These are phyloP conservation scores for Apophysomyces sp. DNA, from an alignment of 371 early-diverging fungal species.

Conservation along the genomic window DNA sequence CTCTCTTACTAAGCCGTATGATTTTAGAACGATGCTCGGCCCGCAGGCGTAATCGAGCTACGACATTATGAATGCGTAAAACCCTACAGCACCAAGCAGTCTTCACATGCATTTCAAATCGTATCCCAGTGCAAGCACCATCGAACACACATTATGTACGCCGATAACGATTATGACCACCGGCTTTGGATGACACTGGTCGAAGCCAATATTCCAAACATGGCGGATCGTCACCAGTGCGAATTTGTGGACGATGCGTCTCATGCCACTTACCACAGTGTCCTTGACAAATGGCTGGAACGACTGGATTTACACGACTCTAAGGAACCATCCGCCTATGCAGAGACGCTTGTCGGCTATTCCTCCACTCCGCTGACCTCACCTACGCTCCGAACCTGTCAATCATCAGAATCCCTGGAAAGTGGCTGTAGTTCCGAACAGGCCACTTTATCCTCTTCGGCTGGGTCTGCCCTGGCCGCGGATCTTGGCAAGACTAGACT, in stretches of 20 bases:
- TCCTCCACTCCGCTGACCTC: not conserved
- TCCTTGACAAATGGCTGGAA: constrained; percentile 34
- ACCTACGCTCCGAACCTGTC: not conserved
- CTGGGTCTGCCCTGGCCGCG: not conserved
- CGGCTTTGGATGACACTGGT: constrained; percentile 12
- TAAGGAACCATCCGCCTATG: not conserved
- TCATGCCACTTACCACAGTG: constrained; percentile 7
- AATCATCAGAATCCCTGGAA: not conserved
- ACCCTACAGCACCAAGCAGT: constrained; percentile 7
- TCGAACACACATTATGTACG: constrained; percentile 14
- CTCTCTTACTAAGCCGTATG: not conserved
- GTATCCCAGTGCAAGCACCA: constrained; percentile 17
- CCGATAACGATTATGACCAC: constrained; percentile 10
- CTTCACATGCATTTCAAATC: constrained; percentile 12
- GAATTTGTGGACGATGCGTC: constrained; percentile 1
- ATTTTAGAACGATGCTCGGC: constrained; percentile 18
- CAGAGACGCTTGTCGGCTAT: not conserved
- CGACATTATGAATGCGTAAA: constrained; percentile 10
- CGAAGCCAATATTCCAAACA: constrained; percentile 3
- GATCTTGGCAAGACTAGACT: not conserved
- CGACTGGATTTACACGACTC: constrained; percentile 23
- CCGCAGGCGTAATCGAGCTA: constrained; percentile 20
- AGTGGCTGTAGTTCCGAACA: not conserved
- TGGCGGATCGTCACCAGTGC: constrained; percentile 4
- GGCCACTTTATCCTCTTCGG: not conserved